Conservation (phyloP, 371 early-diverging fungal species). For the Dinochytrium kinnereticum region DNA sequence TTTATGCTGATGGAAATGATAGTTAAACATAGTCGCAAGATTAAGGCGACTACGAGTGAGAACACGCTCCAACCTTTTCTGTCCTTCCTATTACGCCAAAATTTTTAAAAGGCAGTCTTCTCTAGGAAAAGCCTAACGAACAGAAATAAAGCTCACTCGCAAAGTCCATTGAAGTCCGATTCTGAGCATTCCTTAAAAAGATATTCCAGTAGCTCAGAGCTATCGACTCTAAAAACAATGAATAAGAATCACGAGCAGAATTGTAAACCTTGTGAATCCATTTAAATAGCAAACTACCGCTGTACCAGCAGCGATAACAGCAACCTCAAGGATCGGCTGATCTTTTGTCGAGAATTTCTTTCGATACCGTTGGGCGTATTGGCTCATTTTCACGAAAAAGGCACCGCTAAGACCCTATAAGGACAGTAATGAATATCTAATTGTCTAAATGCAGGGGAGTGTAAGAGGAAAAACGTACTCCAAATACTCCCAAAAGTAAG, state of each 20-base stretch:
- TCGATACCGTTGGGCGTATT: slow-evolving; percentile 24
- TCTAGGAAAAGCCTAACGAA: too few species aligned
- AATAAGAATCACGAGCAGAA: not conserved
- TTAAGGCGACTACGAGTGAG: slow-evolving; percentile 32
- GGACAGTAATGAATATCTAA: not conserved
- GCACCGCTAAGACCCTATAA: slow-evolving; percentile 83
- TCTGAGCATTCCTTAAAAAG: slow-evolving; percentile 83
- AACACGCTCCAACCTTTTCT: slow-evolving; percentile 20
- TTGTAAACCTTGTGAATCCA: slow-evolving; percentile 38
- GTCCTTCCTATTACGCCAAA: slow-evolving; percentile 20
- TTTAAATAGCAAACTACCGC: slow-evolving; percentile 74
- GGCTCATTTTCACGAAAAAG: slow-evolving; percentile 72
- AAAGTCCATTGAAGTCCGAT: slow-evolving; percentile 40
- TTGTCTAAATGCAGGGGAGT: too few species aligned
- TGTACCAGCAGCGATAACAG: slow-evolving; percentile 72
- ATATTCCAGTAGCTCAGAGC: slow-evolving; percentile 74
- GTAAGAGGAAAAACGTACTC: slow-evolving; percentile 51
- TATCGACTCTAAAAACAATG: slow-evolving; percentile 38
- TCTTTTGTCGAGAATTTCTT: slow-evolving; percentile 47
- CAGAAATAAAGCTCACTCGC: slow-evolving; percentile 30
- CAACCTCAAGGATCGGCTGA: slow-evolving; percentile 75
- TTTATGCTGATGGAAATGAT: slow-evolving; percentile 48
- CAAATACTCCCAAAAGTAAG: slow-evolving; percentile 84
- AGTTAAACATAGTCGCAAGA: slow-evolving; percentile 38
- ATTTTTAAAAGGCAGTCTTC: too few species aligned